These are phyloP conservation scores for Fusarium nanum DNA, from an alignment of 2,329 filamentous ascomycete species.

Conservation along the genomic window DNA sequence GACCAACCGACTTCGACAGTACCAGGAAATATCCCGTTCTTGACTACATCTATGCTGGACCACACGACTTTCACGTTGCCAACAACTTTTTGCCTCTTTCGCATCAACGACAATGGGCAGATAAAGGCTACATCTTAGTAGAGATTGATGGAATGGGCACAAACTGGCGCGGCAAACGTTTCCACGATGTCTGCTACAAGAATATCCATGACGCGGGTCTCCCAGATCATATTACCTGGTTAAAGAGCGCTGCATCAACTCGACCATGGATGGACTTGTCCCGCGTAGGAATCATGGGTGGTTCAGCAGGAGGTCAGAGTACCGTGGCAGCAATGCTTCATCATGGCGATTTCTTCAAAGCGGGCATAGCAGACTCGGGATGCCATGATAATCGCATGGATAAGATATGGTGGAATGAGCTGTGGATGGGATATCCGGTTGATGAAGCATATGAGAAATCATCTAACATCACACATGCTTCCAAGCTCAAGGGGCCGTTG, in stretches of 20 bases:
- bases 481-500: slow-evolving; percentile 44
- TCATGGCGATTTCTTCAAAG: slow-evolving; percentile 47
- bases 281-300: slow-evolving; percentile 47
- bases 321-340: slow-evolving; percentile 45
- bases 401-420: slow-evolving; percentile 49
- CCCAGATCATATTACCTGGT: slow-evolving; percentile 48
- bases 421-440: slow-evolving; percentile 51
- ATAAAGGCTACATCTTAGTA: slow-evolving; percentile 49
- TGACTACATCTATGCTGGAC: slow-evolving; percentile 49
- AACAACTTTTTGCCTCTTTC: slow-evolving; percentile 41
- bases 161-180: slow-evolving; percentile 47
- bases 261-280: slow-evolving; percentile 47
- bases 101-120: slow-evolving; percentile 39
- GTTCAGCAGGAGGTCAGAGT: slow-evolving; percentile 49
- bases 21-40: slow-evolving; percentile 45
- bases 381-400: slow-evolving; percentile 51
- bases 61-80: slow-evolving; percentile 41
- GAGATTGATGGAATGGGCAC: slow-evolving; percentile 50
- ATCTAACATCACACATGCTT: slow-evolving; percentile 47
- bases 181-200: slow-evolving; percentile 49
- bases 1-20: slow-evolving; percentile 41
- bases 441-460: slow-evolving; percentile 46
- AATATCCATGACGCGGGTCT: slow-evolving; percentile 47
- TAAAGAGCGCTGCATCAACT: slow-evolving; percentile 43
- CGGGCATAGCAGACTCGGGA: slow-evolving; percentile 45